Conservation (phyloP, 139 green algal species). For the Pycnococcus provasolii region DNA sequence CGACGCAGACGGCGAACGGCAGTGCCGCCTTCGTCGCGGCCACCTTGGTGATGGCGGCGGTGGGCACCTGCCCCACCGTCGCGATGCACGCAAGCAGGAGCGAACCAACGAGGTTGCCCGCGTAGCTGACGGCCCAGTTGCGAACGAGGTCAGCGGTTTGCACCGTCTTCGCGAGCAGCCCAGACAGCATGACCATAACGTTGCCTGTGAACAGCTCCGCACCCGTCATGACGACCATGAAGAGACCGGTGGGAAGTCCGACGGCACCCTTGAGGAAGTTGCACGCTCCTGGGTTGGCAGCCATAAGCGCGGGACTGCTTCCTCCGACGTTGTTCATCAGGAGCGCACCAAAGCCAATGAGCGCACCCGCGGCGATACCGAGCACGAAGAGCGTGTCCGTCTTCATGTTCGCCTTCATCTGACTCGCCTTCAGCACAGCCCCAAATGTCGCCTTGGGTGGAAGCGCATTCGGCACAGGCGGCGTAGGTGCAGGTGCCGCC, state of each 20-base stretch:
- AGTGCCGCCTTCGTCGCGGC: slow-evolving; percentile 20
- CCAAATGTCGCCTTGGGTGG: no score
- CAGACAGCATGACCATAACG: slow-evolving; percentile 51
- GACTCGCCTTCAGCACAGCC: no score
- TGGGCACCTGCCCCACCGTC: slow-evolving; percentile 7
- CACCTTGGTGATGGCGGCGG: slow-evolving; percentile 33
- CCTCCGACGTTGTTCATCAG: slow-evolving; percentile 48
- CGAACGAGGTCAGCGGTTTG: slow-evolving; percentile 37
- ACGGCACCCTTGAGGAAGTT: slow-evolving; percentile 40
- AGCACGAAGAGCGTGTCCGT: slow-evolving; percentile 8
- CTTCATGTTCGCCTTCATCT: no score
- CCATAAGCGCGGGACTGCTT: slow-evolving; percentile 43
- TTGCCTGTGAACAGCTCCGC: slow-evolving; percentile 81
- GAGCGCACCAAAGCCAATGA: slow-evolving; percentile 57
- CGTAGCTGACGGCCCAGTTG: slow-evolving; percentile 60
- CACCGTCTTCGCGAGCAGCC: slow-evolving; percentile 49
- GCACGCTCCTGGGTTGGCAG: slow-evolving; percentile 44
- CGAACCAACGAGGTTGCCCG: slow-evolving; percentile 73
- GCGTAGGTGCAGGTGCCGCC: no score
- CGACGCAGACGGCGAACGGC: background rate
- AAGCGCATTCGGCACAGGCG: no score
- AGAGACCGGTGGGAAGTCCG: slow-evolving; percentile 57
- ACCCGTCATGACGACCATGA: slow-evolving; percentile 40
- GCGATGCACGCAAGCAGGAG: slow-evolving; percentile 30
- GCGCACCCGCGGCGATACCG: slow-evolving; percentile 48